Evolutionary conservation across 768 basidiomycete species (phyloP).

Genomic region (Panaeolus cyanescens): DNA sequence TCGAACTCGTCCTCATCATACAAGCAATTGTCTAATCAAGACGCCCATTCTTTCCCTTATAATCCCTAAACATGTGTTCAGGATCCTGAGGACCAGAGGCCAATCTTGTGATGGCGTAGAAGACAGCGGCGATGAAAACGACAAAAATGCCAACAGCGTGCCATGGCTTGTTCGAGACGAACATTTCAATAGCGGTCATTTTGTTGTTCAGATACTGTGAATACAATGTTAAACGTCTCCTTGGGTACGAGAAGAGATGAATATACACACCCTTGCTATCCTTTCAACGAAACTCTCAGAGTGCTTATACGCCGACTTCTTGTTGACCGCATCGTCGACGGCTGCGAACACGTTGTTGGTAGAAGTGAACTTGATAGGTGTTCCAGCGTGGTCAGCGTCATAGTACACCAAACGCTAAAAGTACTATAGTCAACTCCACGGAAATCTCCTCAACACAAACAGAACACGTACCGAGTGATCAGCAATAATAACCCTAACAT

Average conservation of each 20-base stretch:
- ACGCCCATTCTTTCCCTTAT: not conserved
- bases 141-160: constrained; percentile 33
- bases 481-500: constrained; percentile 64
- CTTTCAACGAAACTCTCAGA: constrained; percentile 77
- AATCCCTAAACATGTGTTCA: not conserved
- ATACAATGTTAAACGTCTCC: not conserved
- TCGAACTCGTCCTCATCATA: no score
- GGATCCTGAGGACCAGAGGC: not conserved
- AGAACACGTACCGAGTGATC: constrained; percentile 68
- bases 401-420: constrained; percentile 67
- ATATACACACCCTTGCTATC: constrained; percentile 52
- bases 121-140: constrained; percentile 26
- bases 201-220: constrained; percentile 44
- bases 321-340: constrained; percentile 64
- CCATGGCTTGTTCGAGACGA: constrained; percentile 36
- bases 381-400: constrained; percentile 60
- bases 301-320: constrained; percentile 51
- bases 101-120: constrained; percentile 13
- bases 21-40: not conserved
- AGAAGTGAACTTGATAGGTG: constrained; percentile 55
- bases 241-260: not conserved
- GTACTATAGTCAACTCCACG: no score
- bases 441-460: not conserved
- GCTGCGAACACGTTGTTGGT: constrained; percentile 60
- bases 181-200: constrained; percentile 36